phyloP scores from a whole-genome alignment of 805 yeast genomes.

The Metschnikowia kunwiensis region DNA sequence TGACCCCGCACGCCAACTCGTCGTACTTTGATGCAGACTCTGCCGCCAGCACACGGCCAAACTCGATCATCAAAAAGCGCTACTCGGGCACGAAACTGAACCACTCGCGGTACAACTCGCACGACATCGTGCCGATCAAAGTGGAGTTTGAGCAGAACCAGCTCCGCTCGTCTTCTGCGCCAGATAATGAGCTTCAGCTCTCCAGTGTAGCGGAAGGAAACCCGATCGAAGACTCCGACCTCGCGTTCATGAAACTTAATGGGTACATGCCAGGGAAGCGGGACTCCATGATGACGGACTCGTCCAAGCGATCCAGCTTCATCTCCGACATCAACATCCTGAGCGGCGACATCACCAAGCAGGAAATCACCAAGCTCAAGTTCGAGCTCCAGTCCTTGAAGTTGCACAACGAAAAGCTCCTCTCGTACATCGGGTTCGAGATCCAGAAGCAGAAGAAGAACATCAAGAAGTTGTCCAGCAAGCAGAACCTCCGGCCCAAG shows the following conservation, averaged over 20 bases:
- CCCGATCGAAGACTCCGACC: slow-evolving; percentile 18
- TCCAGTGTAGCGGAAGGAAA: slow-evolving; percentile 18
- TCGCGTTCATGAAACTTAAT: slow-evolving; percentile 30
- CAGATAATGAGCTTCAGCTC: slow-evolving; percentile 23
- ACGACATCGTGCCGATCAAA: slow-evolving; percentile 40
- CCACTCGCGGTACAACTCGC: slow-evolving; percentile 42
- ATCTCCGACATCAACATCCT: slow-evolving; percentile 22
- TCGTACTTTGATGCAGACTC: slow-evolving; percentile 21
- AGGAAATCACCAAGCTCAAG: slow-evolving; percentile 49
- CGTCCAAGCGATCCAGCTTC: slow-evolving; percentile 34
- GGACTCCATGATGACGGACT: slow-evolving; percentile 22
- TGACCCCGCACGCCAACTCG: slow-evolving; percentile 25
- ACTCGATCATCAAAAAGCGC: slow-evolving; percentile 18
- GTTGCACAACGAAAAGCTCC: slow-evolving; percentile 53
- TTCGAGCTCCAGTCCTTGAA: slow-evolving; percentile 53
- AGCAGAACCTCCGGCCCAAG: slow-evolving; percentile 30
- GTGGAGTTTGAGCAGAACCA: slow-evolving; percentile 39
- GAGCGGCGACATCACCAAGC: slow-evolving; percentile 33
- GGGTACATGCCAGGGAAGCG: slow-evolving; percentile 20
- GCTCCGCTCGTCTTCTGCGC: slow-evolving; percentile 28
- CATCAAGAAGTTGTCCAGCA: slow-evolving; percentile 38
- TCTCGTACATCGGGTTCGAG: slow-evolving; percentile 56
- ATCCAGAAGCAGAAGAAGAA: slow-evolving; percentile 47
- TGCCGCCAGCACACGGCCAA: slow-evolving; percentile 10
- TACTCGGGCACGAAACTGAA: slow-evolving; percentile 30